A percentile compares a stretch with the other conserved stretches of the same genome.
phyloP scores from a whole-genome alignment of 129 eudicot genomes.

The Centaurea solstitialis region DNA sequence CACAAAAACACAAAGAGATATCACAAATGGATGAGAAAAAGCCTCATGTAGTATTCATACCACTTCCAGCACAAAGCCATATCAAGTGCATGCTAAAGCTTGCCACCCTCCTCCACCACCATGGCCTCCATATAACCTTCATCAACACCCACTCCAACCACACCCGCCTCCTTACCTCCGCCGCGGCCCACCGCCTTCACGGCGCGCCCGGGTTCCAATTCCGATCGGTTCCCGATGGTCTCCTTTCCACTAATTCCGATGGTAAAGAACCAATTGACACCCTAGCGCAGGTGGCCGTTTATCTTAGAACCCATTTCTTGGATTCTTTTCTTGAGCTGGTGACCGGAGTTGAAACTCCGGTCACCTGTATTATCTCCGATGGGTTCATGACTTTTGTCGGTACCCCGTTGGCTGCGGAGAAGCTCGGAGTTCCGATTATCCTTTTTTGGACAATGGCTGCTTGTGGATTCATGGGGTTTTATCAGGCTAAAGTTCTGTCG shows the following conservation, averaged over 20 bases:
- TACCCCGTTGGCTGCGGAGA: constrained; percentile 15
- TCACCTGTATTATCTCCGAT: constrained; percentile 32
- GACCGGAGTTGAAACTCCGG: constrained; percentile 13
- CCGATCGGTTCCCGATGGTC: constrained; percentile 18
- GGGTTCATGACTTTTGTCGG: constrained; percentile 20
- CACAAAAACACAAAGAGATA: too few relatives aligned
- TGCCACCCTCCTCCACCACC: constrained; percentile 36
- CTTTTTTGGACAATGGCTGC: constrained; percentile 34
- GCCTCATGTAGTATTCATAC: constrained; percentile 60
- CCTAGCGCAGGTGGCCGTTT: too few relatives aligned
- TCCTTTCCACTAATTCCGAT: too few relatives aligned
- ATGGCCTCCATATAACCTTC: too few relatives aligned
- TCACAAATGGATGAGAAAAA: constrained; percentile 6
- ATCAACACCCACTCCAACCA: constrained; percentile 8
- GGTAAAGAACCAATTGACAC: too few relatives aligned
- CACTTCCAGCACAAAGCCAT: constrained; percentile 75
- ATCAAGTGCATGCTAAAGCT: constrained; percentile 68
- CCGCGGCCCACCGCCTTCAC: neutral
- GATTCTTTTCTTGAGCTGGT: constrained; percentile 21
- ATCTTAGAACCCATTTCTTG: neutral
- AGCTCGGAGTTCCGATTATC: constrained; percentile 23
- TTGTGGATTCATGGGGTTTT: constrained; percentile 30
- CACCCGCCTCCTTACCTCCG: neutral
- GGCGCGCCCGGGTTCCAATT: constrained; percentile 19
- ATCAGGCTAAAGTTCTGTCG: neutral